Percentiles rank a stretch among this genome's conserved stretches.
phyloP scores from a whole-genome alignment of 495 filamentous ascomycete genomes.

The Daldinia bambusicola region DNA sequence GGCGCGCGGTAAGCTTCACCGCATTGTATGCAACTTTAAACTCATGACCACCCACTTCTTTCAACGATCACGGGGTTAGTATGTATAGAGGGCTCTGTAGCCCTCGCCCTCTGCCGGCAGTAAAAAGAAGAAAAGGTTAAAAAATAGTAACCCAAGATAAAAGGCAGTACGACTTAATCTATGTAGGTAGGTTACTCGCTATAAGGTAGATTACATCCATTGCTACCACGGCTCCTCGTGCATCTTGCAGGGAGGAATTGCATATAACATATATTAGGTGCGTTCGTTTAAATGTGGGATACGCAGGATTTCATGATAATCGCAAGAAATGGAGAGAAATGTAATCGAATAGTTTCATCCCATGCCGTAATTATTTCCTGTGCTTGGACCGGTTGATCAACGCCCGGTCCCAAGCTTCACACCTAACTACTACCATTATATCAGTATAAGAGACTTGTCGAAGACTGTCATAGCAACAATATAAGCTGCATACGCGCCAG shows the following conservation, averaged over 20 bases:
- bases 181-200: background rate
- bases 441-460: conserved; percentile 6
- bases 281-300: conserved; percentile 12
- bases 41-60: background rate
- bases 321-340: background rate
- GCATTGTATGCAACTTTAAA: background rate
- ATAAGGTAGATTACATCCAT: conserved; percentile 11
- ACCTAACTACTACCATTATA: conserved; percentile 19
- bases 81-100: conserved; percentile 25
- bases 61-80: conserved; percentile 14
- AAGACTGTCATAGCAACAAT: conserved; percentile 41
- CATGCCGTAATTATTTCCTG: background rate
- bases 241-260: conserved; percentile 15
- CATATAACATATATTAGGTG: conserved; percentile 9
- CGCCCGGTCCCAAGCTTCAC: conserved; percentile 15
- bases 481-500: conserved; percentile 38
- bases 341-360: background rate
- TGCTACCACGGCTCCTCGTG: conserved; percentile 19
- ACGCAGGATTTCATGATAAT: background rate
- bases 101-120: conserved; percentile 16
- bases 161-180: conserved; percentile 11
- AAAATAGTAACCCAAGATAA: conserved; percentile 7
- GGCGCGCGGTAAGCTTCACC: background rate
- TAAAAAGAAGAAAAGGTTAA: background rate
- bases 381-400: conserved; percentile 17